Base-by-base conservation (phyloP, 2,329 filamentous ascomycete genomes). In the Cryphonectria nitschkei region DNA sequence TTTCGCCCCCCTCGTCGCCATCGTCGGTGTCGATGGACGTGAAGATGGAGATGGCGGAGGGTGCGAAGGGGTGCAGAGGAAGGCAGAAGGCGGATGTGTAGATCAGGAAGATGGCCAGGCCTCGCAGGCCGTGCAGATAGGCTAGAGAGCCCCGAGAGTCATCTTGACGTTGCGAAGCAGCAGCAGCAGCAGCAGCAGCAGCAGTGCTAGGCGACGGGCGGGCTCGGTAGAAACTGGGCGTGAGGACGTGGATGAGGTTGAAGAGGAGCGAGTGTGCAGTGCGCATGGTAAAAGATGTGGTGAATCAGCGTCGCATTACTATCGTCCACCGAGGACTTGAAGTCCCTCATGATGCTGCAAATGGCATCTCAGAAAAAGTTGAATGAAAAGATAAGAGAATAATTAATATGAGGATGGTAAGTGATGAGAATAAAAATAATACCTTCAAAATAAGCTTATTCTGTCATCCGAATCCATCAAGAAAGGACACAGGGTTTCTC, bases 51-150 rank as follows among this genome's bases (percentile, higher is more conserved):
- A 26, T 1, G 26, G 41, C n/a, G 37, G 41, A 29, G 9, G 61
- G 61, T 26, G 61, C 14, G 19, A 64, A 50, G 7, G 26, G 61
- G 39, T 64, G 22, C 11, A 64, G 61, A 46, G 61, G 61, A 19
- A 43, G 61, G 9, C 32, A 64, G 22, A 43, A 64, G 37, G 61
- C 61, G 13, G 61, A 64, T 29, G 61, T 64, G 26, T 43, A 64
- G 39, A 64, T 64, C 32, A 64, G 61, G 14, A 64, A 64, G 61
- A 64, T 39, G 13, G 61, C 61, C 39, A 64, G 34, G 39, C 61
- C 61, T 2, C 61, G 37, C 11, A 64, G 39, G 61, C 61, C 61
- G 3, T 64, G 22, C 2, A 64, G 39, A n/a, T 64, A 29, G 22
- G 61, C 61, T n/a, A 64, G n/a, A 26, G 19, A 8, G 34, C 11